Conservation (phyloP, 257 asterid genomes). For the Anisodus tanguticus region DNA sequence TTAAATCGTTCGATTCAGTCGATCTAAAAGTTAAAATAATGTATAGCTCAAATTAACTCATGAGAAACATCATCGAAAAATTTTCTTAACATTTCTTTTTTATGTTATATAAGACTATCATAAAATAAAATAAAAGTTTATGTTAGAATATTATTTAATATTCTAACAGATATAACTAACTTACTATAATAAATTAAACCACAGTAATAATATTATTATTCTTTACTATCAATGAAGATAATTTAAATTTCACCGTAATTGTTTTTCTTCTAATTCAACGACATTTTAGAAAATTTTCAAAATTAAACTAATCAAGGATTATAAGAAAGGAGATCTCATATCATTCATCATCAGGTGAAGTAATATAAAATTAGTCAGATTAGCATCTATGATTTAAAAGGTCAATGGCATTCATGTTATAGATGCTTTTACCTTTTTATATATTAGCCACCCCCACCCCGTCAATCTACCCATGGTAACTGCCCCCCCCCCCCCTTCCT, state of each 20-base stretch:
- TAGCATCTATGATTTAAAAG: slow-evolving; percentile 43
- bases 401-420: slow-evolving; percentile 54
- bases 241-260: neutral
- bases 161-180: neutral
- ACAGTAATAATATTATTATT: too few relatives aligned
- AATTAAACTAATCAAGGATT: neutral
- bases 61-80: too few relatives aligned
- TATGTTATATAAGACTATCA: too few relatives aligned
- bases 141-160: too few relatives aligned
- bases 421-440: slow-evolving; percentile 48
- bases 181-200: too few relatives aligned
- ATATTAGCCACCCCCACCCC: neutral
- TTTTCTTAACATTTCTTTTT: too few relatives aligned
- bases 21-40: too few relatives aligned
- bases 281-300: neutral
- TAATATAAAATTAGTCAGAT: slow-evolving; percentile 37
- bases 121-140: too few relatives aligned
- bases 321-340: slow-evolving; percentile 25
- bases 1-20: too few relatives aligned
- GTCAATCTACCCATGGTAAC: too few relatives aligned
- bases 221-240: neutral
- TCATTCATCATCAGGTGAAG: slow-evolving; percentile 50
- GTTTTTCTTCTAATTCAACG: neutral
- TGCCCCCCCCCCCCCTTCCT: too few relatives aligned
- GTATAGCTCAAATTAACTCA: too few relatives aligned